These are phyloP conservation scores for Astrephomene gubernaculifera DNA, from an alignment of 139 green algal species.

Conservation along the genomic window DNA sequence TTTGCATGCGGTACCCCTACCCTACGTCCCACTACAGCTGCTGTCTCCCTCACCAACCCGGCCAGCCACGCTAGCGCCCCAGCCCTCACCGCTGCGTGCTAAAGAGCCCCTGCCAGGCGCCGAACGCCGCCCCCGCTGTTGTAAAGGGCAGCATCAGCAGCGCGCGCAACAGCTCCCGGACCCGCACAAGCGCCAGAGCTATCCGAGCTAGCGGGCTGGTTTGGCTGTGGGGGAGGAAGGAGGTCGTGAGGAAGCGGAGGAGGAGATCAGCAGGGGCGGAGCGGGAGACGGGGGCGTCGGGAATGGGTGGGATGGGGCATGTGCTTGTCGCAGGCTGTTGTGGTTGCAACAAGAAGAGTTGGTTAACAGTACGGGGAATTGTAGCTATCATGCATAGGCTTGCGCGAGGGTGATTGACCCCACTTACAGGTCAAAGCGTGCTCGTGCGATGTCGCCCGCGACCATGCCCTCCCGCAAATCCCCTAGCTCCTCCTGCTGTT, in stretches of 20 bases:
- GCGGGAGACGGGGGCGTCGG: not conserved
- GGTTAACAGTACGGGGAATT: no score
- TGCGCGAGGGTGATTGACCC: no score
- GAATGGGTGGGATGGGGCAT: not conserved
- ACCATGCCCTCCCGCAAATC: constrained; percentile 23
- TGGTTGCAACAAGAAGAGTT: no score
- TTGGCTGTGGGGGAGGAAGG: constrained; percentile 1
- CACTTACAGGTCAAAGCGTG: constrained; percentile 31
- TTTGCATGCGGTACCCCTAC: no score
- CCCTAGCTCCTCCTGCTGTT: not conserved
- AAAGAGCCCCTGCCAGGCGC: constrained; percentile 52
- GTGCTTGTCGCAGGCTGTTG: no score
- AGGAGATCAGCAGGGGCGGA: not conserved
- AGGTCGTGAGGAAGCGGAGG: not conserved
- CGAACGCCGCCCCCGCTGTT: not conserved
- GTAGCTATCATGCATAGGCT: no score
- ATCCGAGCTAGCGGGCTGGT: not conserved
- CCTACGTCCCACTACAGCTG: no score
- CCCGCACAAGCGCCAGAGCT: constrained; percentile 25
- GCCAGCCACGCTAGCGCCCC: no score
- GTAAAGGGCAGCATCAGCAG: constrained; percentile 51
- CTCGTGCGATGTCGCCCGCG: constrained; percentile 8
- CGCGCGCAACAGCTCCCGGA: constrained; percentile 37
- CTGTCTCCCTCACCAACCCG: no score
- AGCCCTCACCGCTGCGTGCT: constrained; percentile 30